Evolutionary conservation across 208 protist species (phyloP).

Genomic region (Trypanosoma caninum): DNA sequence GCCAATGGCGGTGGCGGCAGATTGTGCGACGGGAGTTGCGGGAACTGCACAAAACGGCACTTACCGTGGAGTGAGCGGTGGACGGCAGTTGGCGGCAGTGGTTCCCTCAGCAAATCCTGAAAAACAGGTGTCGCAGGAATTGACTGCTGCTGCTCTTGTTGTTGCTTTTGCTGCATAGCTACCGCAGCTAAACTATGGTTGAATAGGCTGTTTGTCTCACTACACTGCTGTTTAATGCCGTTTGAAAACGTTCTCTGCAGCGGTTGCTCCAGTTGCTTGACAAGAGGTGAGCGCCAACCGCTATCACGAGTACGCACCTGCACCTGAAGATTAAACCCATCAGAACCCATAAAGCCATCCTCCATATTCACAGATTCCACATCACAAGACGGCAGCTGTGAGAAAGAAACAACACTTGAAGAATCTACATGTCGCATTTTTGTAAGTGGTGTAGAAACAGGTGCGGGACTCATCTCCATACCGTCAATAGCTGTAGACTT

Average conservation of each 20-base stretch:
- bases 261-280: neutral
- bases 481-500: too few species aligned
- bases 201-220: neutral
- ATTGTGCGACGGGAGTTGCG: constrained; percentile 27
- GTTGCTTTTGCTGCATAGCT: neutral
- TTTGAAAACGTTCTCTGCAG: neutral
- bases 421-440: neutral
- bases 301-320: constrained; percentile 3
- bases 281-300: constrained; percentile 7
- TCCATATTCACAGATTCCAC: neutral
- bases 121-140: neutral
- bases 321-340: neutral
- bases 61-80: constrained; percentile 59
- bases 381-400: neutral
- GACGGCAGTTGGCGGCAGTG: constrained; percentile 47
- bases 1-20: constrained; percentile 4
- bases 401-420: neutral
- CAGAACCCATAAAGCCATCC: neutral
- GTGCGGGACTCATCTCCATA: too few species aligned
- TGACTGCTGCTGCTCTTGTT: too few species aligned
- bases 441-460: too few species aligned
- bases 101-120: neutral
- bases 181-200: neutral
- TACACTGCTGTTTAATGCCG: neutral
- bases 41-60: constrained; percentile 74